These are phyloP conservation scores for Vigna trinervia DNA, from an alignment of 306 rosid species.

Conservation along the genomic window DNA sequence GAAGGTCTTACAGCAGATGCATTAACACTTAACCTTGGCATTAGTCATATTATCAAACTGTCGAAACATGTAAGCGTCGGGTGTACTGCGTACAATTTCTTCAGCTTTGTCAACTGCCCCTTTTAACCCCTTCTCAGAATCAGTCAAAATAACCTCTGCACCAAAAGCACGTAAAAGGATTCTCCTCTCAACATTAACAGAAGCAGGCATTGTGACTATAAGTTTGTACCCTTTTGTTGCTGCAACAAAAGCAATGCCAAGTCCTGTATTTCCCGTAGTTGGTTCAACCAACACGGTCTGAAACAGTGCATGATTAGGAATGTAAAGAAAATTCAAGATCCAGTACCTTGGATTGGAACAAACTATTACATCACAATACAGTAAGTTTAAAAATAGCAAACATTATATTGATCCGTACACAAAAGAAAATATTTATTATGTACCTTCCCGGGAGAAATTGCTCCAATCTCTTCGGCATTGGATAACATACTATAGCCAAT, in stretches of 20 bases:
- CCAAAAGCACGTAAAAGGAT: constrained; percentile 93
- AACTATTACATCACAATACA: constrained; percentile 30
- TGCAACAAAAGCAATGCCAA: constrained; percentile 91
- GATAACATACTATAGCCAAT: constrained; percentile 89
- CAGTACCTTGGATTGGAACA: constrained; percentile 22
- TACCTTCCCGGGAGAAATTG: constrained; percentile 83
- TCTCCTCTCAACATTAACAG: constrained; percentile 84
- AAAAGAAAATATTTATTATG: constrained; percentile 18
- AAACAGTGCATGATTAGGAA: constrained; percentile 43
- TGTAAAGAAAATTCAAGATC: constrained; percentile 34
- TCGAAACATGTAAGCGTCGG: constrained; percentile 88
- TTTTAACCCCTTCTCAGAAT: constrained; percentile 86
- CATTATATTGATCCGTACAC: constrained; percentile 2
- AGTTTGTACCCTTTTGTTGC: constrained; percentile 87
- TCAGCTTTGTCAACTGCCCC: constrained; percentile 94
- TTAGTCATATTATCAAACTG: constrained; percentile 88
- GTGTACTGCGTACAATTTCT: constrained; percentile 68
- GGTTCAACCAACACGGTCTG: constrained; percentile 95
- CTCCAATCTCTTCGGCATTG: constrained; percentile 81
- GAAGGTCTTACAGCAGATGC: constrained; percentile 35
- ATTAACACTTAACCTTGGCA: constrained; percentile 65
- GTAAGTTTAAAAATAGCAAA: constrained; percentile 5
- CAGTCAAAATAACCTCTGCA: constrained; percentile 84
- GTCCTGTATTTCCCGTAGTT: constrained; percentile 94
- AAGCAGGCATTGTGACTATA: constrained; percentile 91